These are phyloP conservation scores for Neoboletus magnificus DNA, from an alignment of 768 basidiomycete genomes.

Conservation along the genomic window DNA sequence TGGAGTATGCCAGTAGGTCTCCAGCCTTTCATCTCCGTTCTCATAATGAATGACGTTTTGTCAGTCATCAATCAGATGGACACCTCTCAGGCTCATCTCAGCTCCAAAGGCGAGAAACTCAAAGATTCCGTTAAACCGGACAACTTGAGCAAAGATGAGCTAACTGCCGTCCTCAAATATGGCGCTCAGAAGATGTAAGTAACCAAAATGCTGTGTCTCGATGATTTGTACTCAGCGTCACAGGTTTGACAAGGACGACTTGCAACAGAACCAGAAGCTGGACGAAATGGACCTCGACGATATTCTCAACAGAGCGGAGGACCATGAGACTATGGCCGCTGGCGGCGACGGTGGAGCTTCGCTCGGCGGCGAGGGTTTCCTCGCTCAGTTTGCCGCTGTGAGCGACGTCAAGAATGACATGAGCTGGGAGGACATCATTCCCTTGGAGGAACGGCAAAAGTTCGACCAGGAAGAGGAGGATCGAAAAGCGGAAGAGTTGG, in stretches of 20 bases:
- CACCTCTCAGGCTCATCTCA: slow-evolving; percentile 94
- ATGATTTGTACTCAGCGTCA: slow-evolving; percentile 7
- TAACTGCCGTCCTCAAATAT: slow-evolving; percentile 96
- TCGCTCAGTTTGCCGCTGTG: slow-evolving; percentile 91
- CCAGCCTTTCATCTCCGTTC: slow-evolving; percentile 13
- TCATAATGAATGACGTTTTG: slow-evolving; percentile 7
- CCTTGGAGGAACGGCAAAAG: slow-evolving; percentile 82
- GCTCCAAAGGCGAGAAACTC: slow-evolving; percentile 63
- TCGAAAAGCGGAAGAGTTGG: slow-evolving; percentile 67
- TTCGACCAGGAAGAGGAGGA: slow-evolving; percentile 80
- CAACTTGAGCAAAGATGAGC: slow-evolving; percentile 91
- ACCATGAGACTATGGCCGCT: slow-evolving; percentile 89
- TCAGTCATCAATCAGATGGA: slow-evolving; percentile 99
- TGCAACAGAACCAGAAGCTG: slow-evolving; percentile 88
- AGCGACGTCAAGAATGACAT: slow-evolving; percentile 99
- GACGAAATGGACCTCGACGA: slow-evolving; percentile 99
- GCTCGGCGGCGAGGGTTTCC: slow-evolving; percentile 95
- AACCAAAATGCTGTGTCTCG: slow-evolving; percentile 2
- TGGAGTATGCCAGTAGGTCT: slow-evolving; percentile 96
- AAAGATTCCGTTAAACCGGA: slow-evolving; percentile 76
- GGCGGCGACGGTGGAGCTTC: slow-evolving; percentile 85
- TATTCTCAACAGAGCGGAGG: slow-evolving; percentile 93
- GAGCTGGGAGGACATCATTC: slow-evolving; percentile 99
- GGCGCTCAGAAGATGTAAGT: slow-evolving; percentile 95
- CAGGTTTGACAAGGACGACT: slow-evolving; percentile 97